Conservation (phyloP, 2,329 filamentous ascomycete species). For the Amesomyces nigricolor region DNA sequence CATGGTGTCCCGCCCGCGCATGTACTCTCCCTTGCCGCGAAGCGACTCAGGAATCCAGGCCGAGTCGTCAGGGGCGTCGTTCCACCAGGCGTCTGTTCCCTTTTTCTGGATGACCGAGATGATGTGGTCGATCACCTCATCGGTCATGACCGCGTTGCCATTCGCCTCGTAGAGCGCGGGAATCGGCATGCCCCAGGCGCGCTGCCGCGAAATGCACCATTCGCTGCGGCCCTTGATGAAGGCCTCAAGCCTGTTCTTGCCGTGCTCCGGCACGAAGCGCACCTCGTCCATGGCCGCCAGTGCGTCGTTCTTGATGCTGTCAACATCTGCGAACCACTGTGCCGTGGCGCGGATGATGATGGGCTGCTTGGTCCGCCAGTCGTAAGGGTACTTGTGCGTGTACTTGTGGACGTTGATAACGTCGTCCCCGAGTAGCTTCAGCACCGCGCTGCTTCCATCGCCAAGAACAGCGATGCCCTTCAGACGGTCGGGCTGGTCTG, state of each 20-base stretch:
- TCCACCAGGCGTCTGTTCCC: conserved; percentile 93
- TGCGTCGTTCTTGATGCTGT: conserved; percentile 69
- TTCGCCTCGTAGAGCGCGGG: conserved; percentile 75
- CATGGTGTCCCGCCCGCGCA: conserved; percentile 89
- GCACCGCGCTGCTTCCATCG: conserved; percentile 62
- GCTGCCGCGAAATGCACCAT: conserved; percentile 96
- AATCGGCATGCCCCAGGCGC: conserved; percentile 95
- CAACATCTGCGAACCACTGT: conserved; percentile 97
- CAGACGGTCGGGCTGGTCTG: conserved; percentile 61
- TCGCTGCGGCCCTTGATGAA: conserved; percentile 86
- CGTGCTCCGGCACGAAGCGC: conserved; percentile 70
- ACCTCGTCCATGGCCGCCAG: conserved; percentile 65
- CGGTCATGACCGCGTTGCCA: conserved; percentile 71
- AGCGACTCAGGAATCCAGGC: conserved; percentile 70
- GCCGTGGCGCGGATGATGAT: conserved; percentile 88
- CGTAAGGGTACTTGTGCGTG: conserved; percentile 92
- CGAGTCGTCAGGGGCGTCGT: conserved; percentile 67
- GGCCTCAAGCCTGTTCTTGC: conserved; percentile 69
- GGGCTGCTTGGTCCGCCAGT: conserved; percentile 93
- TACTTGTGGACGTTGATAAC: conserved; percentile 67
- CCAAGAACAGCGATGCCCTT: conserved; percentile 64
- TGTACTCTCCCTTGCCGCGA: conserved; percentile 48
- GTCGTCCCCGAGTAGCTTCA: conserved; percentile 60
- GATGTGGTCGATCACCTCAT: conserved; percentile 76
- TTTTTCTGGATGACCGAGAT: conserved; percentile 70